Evolutionary conservation across 2,329 filamentous ascomycete genomes (phyloP).

Genomic region (Aspergillus terreus): DNA sequence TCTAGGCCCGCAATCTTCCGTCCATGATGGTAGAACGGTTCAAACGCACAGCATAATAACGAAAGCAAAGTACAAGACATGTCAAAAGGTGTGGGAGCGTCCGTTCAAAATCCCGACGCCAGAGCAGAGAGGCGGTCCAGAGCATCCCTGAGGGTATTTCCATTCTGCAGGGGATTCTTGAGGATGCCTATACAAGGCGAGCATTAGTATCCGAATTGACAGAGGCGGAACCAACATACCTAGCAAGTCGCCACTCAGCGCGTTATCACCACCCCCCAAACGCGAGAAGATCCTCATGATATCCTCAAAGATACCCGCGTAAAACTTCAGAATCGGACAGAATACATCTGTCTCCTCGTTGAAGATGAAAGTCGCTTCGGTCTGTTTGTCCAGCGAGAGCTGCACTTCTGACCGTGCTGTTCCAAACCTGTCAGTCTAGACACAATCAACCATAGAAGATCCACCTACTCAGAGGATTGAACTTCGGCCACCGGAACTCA

Average conservation of each 20-base stretch:
- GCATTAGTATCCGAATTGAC: background rate
- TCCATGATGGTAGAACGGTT: too few relatives aligned
- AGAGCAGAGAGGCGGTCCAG: background rate
- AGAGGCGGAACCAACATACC: background rate
- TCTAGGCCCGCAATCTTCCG: too few relatives aligned
- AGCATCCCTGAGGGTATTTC: background rate
- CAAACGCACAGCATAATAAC: background rate
- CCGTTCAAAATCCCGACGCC: background rate
- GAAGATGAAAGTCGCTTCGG: slow-evolving; percentile 2
- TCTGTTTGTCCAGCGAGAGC: slow-evolving; percentile 1
- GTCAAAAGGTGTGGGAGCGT: background rate
- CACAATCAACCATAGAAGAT: background rate
- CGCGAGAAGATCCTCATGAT: background rate
- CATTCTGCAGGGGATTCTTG: background rate
- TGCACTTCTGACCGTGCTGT: slow-evolving; percentile 1
- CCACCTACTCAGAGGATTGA: background rate
- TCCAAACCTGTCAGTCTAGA: background rate
- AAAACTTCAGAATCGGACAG: background rate
- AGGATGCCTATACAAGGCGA: background rate
- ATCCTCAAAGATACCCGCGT: background rate
- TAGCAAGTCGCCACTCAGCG: background rate
- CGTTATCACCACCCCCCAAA: background rate
- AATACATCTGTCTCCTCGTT: slow-evolving; percentile 3
- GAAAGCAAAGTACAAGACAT: background rate
- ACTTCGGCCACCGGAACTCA: slow-evolving; percentile 6